Percentiles rank a stretch among this genome's conserved stretches.
Conservation (phyloP, 345 rosid species). For the Alliaria petiolata region DNA sequence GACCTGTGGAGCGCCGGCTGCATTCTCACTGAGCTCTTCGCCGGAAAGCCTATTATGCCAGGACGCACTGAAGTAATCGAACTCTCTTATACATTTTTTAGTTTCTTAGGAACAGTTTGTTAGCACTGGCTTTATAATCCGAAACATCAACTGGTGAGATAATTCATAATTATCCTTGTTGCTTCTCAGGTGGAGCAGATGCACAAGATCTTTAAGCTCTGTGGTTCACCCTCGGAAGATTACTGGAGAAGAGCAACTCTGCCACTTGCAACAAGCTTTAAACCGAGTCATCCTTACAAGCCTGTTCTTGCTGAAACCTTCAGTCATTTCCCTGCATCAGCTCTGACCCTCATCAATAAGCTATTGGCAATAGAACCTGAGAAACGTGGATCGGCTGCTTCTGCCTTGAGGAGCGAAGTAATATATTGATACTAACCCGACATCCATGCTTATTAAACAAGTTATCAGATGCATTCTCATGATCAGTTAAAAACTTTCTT, state of each 20-base stretch:
- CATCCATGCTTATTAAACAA: neutral
- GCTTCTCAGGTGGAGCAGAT: conserved; percentile 76
- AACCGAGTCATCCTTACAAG: conserved; percentile 67
- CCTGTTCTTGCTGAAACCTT: conserved; percentile 64
- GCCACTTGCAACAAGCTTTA: conserved; percentile 51
- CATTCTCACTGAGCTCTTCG: conserved; percentile 70
- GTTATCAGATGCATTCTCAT: neutral
- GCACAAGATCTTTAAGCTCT: conserved; percentile 83
- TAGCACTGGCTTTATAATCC: no score
- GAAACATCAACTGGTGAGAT: neutral
- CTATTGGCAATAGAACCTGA: conserved; percentile 69
- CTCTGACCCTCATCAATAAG: conserved; percentile 47
- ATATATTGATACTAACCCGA: neutral
- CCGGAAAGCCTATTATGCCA: conserved; percentile 79
- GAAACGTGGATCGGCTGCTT: conserved; percentile 66
- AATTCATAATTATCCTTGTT: neutral
- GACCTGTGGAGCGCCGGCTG: conserved; percentile 96
- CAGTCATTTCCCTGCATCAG: conserved; percentile 54
- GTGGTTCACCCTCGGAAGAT: conserved; percentile 79
- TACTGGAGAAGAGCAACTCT: conserved; percentile 76
- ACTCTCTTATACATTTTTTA: neutral
- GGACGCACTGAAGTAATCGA: conserved; percentile 76
- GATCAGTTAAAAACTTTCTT: conserved; percentile 5
- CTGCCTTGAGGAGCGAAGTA: conserved; percentile 66
- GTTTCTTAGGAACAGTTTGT: neutral